Conservation (phyloP, 1,139 yeast species). For the Yamadazyma triangularis region DNA sequence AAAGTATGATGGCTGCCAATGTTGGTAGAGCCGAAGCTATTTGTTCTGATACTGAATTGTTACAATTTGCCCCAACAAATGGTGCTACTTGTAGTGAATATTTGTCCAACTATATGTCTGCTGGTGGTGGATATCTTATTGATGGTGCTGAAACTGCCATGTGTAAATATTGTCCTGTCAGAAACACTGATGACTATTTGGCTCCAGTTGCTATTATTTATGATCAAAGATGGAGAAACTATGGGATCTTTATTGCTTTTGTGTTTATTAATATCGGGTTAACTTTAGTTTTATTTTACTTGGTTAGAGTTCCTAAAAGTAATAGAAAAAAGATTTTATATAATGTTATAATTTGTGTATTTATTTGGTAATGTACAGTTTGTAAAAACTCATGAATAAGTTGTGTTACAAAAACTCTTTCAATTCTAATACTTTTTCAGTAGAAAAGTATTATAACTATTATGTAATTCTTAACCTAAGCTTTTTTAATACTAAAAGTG, state of each 20-base stretch:
- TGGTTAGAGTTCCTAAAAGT: slow-evolving; percentile 68
- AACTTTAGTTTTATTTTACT: slow-evolving; percentile 61
- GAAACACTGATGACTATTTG: slow-evolving; percentile 50
- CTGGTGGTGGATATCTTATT: slow-evolving; percentile 47
- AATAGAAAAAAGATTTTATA: slow-evolving; percentile 21
- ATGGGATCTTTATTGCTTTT: slow-evolving; percentile 48
- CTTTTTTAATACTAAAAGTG: too few species aligned
- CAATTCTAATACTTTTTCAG: too few species aligned
- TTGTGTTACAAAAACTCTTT: too few species aligned
- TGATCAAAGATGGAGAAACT: slow-evolving; percentile 58
- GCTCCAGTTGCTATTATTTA: slow-evolving; percentile 35
- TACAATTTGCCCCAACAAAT: slow-evolving; percentile 28
- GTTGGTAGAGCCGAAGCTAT: slow-evolving; percentile 19
- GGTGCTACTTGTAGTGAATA: slow-evolving; percentile 52
- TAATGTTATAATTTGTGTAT: too few species aligned
- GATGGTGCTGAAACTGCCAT: slow-evolving; percentile 38
- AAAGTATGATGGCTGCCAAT: slow-evolving; percentile 31
- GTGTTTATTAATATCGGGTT: slow-evolving; percentile 49
- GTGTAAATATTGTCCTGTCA: slow-evolving; percentile 50
- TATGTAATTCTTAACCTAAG: too few species aligned
- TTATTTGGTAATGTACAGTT: too few species aligned
- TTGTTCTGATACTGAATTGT: slow-evolving; percentile 21
- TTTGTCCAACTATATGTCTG: slow-evolving; percentile 36
- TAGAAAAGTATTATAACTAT: too few species aligned
- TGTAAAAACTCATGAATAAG: too few species aligned